phyloP scores from a whole-genome alignment of 2,329 filamentous ascomycete species.

The Claviceps sp. region DNA sequence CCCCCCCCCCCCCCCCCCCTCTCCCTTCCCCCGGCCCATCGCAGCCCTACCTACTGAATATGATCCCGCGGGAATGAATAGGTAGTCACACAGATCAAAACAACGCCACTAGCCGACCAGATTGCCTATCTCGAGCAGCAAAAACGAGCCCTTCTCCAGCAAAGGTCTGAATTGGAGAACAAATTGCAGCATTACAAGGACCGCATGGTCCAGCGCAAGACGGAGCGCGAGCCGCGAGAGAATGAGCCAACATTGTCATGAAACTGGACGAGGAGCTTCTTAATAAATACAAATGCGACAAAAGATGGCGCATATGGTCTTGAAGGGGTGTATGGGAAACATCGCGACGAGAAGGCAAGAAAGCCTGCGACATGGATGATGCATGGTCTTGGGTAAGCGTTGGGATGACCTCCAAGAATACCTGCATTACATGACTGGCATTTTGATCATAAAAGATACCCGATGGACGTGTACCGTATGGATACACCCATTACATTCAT shows the following conservation, averaged over 20 bases:
- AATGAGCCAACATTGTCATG: no score
- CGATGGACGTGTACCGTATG: background rate
- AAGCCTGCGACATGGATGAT: background rate
- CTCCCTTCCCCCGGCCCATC: no score
- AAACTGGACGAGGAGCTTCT: no score
- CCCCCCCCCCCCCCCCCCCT: no score
- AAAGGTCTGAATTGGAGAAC: slow-evolving; percentile 25
- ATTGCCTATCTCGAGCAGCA: slow-evolving; percentile 31
- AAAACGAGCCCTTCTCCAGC: slow-evolving; percentile 23
- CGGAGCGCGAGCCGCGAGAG: no score
- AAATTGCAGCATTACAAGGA: slow-evolving; percentile 28
- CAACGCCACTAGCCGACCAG: slow-evolving; percentile 28
- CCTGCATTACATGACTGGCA: slow-evolving; percentile 1
- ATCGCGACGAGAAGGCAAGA: background rate
- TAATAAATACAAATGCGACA: no score
- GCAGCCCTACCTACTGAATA: background rate
- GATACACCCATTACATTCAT: background rate
- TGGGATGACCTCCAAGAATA: background rate
- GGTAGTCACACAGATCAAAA: slow-evolving; percentile 24
- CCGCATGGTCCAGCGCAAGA: slow-evolving; percentile 24
- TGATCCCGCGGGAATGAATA: slow-evolving; percentile 4
- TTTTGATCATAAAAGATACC: slow-evolving; percentile 4
- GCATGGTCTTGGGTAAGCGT: background rate
- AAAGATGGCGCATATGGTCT: slow-evolving; percentile 9
- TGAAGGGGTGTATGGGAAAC: background rate